Evolutionary conservation across 2,329 filamentous ascomycete genomes (phyloP), one percentile per base, ranked within the genome.

Genomic region (Leptographium lundbergii): DNA sequence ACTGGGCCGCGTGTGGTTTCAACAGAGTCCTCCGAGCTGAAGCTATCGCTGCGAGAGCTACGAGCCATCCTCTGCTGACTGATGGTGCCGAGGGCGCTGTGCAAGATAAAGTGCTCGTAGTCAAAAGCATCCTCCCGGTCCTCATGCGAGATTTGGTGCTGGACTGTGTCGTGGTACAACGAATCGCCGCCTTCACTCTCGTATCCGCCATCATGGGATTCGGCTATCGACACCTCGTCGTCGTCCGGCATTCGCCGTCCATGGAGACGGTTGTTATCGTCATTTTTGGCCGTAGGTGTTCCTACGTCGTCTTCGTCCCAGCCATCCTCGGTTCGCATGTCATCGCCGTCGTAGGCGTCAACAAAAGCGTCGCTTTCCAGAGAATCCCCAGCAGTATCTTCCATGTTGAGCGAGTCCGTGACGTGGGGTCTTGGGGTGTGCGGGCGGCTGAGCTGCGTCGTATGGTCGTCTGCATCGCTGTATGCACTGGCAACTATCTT

Each of bases 61-160:
- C 74, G 70, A 6, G 68, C 69, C 60, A 79, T 71, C n/a, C 75
- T 72, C 61, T 75, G 74, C 60, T 78, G 75, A 64, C 80, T 84
- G 67, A 90, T 85, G 2, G 81, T 90, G 6, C 90, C 91, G 80
- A 96, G 86, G 13, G 91, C 90, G 65, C 89, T 95, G 70, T 96
- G 91, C 17, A 96, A 78, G 70, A 96, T 96, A 73, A 96, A 96
- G 69, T 95, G 86, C 70, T 96, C 89, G 63, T 97, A 97, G 70
- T 97, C 92, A 67, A 97, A 97, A 1, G 91, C 91, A 70, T 97
- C 92, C 64, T 91, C 86, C 24, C 92, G 87, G 70, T 96, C 91
- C 73, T 97, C 92, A 67, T 97, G 92, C 0, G 90, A 89, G 6
- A 87, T 73, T 10, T 80, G 79, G 57, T 81, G 78, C 58, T 81